phyloP scores from a whole-genome alignment of 176 grass and related monocot species.

The Bolboschoenus planiculmis region DNA sequence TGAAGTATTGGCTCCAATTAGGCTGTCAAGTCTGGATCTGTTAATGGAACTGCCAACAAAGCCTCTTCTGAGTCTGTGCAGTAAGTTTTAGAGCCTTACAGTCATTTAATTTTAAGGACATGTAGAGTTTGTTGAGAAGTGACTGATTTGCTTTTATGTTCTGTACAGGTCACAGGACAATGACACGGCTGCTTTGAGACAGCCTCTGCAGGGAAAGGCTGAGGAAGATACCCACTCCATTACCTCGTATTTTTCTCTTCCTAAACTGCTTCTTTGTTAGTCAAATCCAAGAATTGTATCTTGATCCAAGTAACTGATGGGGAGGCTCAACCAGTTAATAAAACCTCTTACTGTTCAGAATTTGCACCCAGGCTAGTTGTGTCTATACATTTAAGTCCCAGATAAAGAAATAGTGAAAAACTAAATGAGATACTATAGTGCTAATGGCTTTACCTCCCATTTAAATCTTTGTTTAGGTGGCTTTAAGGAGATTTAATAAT shows the following conservation, averaged over 20 bases:
- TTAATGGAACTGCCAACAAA: slow-evolving; percentile 38
- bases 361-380: background rate
- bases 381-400: background rate
- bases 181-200: slow-evolving; percentile 24
- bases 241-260: slow-evolving; percentile 46
- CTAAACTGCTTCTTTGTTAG: background rate
- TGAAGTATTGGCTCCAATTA: slow-evolving; percentile 25
- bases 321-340: background rate
- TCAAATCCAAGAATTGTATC: slow-evolving; percentile 3
- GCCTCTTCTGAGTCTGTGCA: slow-evolving; percentile 35
- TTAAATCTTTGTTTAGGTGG: slow-evolving; percentile 12
- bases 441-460: background rate
- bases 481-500: slow-evolving; percentile 13
- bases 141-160: slow-evolving; percentile 23
- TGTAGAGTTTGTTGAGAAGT: background rate
- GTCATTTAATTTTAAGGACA: background rate
- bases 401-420: background rate
- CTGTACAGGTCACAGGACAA: slow-evolving; percentile 38
- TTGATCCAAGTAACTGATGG: background rate
- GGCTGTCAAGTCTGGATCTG: slow-evolving; percentile 59
- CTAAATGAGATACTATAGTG: slow-evolving; percentile 14
- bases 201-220: slow-evolving; percentile 25
- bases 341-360: background rate
- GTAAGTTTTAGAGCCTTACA: slow-evolving; percentile 35
- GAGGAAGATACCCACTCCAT: slow-evolving; percentile 66